Evolutionary conservation across 345 rosid genomes (phyloP).

Genomic region (Euphorbia tirucalli): DNA sequence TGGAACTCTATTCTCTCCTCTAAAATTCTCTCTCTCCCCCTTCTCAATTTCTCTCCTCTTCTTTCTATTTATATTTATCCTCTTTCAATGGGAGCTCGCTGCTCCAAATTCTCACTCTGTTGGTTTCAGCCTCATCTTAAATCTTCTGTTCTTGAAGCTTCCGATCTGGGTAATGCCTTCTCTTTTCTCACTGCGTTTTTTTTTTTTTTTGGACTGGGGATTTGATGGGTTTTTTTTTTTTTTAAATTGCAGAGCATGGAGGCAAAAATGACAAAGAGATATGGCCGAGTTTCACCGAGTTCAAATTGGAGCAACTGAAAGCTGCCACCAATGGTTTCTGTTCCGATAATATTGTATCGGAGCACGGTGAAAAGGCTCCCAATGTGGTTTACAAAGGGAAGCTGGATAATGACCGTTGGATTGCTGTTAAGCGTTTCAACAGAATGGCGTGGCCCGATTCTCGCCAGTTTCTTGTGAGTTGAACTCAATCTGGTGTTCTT

Average conservation of each 20-base stretch:
- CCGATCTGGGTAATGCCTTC: constrained; percentile 59
- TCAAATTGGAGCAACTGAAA: constrained; percentile 67
- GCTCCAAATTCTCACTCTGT: constrained; percentile 84
- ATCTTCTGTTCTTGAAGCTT: constrained; percentile 55
- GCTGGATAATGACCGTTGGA: constrained; percentile 66
- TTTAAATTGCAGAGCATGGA: constrained; percentile 43
- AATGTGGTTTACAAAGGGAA: constrained; percentile 87
- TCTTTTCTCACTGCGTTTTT: background rate
- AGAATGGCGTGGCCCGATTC: constrained; percentile 91
- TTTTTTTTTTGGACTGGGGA: background rate
- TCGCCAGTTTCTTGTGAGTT: constrained; percentile 85
- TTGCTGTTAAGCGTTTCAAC: constrained; percentile 91
- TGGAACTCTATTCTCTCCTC: background rate
- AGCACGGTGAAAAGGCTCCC: constrained; percentile 96
- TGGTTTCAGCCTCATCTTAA: constrained; percentile 72
- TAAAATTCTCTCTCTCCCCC: background rate
- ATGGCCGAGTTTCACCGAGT: constrained; percentile 70
- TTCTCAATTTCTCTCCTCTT: background rate
- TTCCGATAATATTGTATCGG: constrained; percentile 84
- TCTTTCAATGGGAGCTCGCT: constrained; percentile 84
- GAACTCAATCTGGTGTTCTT: background rate
- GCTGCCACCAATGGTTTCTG: constrained; percentile 77
- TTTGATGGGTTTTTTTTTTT: constrained; percentile 6
- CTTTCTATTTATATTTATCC: background rate
- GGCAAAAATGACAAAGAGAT: constrained; percentile 27